Evolutionary conservation across 352 stramenopile genomes (phyloP).

Genomic region (Phytopythium oedochilum): DNA sequence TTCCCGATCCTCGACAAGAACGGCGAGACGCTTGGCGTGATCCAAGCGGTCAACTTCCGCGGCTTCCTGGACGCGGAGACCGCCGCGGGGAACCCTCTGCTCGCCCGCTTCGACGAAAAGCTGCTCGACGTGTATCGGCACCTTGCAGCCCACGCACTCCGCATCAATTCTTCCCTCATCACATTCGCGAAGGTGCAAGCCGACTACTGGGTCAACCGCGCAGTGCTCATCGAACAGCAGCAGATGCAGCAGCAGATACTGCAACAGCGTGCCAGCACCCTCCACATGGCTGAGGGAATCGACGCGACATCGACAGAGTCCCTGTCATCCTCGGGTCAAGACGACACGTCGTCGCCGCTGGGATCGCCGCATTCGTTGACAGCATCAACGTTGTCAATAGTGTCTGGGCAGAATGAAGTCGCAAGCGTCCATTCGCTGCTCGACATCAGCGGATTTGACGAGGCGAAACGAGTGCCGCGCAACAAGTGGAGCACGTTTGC

Average conservation of each 20-base stretch:
- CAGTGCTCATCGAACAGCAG: slow-evolving; percentile 15
- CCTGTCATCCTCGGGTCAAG: not conserved
- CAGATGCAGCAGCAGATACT: not conserved
- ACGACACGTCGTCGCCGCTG: slow-evolving; percentile 1
- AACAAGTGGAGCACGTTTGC: slow-evolving; percentile 81
- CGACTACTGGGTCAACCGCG: slow-evolving; percentile 69
- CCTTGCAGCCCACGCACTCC: slow-evolving; percentile 50
- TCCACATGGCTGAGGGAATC: not conserved
- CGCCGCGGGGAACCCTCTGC: slow-evolving; percentile 25
- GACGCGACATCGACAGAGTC: not conserved
- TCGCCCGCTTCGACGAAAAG: slow-evolving; percentile 55
- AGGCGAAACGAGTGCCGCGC: slow-evolving; percentile 49
- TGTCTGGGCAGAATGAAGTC: slow-evolving; percentile 22
- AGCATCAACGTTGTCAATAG: not conserved
- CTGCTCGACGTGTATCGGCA: slow-evolving; percentile 60
- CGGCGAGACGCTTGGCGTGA: slow-evolving; percentile 59
- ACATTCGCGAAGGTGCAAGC: slow-evolving; percentile 80
- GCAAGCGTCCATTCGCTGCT: slow-evolving; percentile 66
- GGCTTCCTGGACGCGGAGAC: slow-evolving; percentile 34
- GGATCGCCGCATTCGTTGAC: not conserved
- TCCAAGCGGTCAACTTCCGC: slow-evolving; percentile 57
- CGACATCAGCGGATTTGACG: slow-evolving; percentile 60
- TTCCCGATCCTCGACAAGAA: slow-evolving; percentile 68
- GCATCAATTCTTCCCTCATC: slow-evolving; percentile 72
- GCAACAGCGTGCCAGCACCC: not conserved